Base-by-base conservation (phyloP, 2,329 filamentous ascomycete genomes). In the Microcyclosporella mali region DNA sequence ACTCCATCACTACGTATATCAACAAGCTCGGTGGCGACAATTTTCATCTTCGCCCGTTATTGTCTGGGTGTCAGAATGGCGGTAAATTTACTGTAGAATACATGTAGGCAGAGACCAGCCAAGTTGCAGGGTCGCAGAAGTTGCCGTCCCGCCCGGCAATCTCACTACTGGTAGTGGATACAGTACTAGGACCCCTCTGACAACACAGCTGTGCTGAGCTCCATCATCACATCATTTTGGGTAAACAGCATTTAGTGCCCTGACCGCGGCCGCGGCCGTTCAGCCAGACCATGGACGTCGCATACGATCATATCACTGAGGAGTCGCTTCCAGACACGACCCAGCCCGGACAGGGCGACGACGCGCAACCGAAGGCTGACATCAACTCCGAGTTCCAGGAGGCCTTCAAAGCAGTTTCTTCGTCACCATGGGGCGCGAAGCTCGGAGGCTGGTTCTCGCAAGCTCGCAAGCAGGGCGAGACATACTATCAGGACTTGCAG, bases 301-400 rank as follows among this genome's bases (percentile, higher is more conserved):
- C 89, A 33, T 98, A 97, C 76, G 92, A 98, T 62, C 88, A 95
- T 66, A 94, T 97, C 59, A 82, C 88, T 63, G 88, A 95, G 70
- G 83, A 92, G 64, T 77, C 80, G 39, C 76, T 86, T 55, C 21
- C 21, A 25, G 21, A 25, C 21, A 25, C 21, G 6, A 25, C 21
- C 21, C 67, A 70, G 18, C 66, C 70, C 3, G 62, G 72, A 46
- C 71, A 78, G 49, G 65, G 56, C 54, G 53, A 44, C 53, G 41
- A 37, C 37, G 39, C 12, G 28, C 42, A 15, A 36, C 38, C 41
- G 40, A 39, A 44, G 54, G 63, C 64, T 56, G 71, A 82, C 40
- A 76, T 98, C 55, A 94, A 94, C 62, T 77, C 80, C 55, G 92
- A 98, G 60, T 77, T 98, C 50, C 88, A 95, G 67, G 88, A 95